A percentile compares a stretch with the other conserved stretches of the same genome.
Conservation (phyloP, 1,284 basidiomycete species). For the Coniferiporia sulphurascens region DNA sequence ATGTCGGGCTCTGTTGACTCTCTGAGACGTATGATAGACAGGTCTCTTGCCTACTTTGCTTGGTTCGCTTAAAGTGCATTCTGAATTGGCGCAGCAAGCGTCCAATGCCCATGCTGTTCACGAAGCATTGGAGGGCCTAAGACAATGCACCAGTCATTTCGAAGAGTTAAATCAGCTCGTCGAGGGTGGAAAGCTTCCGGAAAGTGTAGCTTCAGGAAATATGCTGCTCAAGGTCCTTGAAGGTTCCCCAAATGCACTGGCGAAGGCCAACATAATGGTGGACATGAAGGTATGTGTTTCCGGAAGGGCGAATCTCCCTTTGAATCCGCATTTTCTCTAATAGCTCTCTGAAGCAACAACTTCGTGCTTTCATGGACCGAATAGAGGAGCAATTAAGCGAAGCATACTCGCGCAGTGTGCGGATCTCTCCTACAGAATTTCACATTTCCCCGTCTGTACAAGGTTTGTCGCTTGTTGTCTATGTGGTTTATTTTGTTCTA, state of each 20-base stretch:
- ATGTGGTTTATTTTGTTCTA: neutral
- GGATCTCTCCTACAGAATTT: slow-evolving; percentile 44
- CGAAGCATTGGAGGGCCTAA: slow-evolving; percentile 49
- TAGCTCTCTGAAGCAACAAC: slow-evolving; percentile 39
- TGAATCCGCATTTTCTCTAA: neutral
- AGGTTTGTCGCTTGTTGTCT: slow-evolving; percentile 36
- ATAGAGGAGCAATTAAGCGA: slow-evolving; percentile 68
- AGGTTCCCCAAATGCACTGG: slow-evolving; percentile 47
- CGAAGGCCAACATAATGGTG: slow-evolving; percentile 42
- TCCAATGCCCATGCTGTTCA: slow-evolving; percentile 47
- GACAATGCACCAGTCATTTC: slow-evolving; percentile 44
- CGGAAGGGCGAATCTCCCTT: slow-evolving; percentile 10
- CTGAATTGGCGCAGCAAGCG: slow-evolving; percentile 53
- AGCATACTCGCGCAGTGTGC: slow-evolving; percentile 56
- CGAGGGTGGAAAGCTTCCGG: slow-evolving; percentile 52
- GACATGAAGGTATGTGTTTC: slow-evolving; percentile 51
- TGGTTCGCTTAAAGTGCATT: slow-evolving; percentile 47
- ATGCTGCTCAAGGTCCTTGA: slow-evolving; percentile 42
- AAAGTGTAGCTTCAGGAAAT: slow-evolving; percentile 44
- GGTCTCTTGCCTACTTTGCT: slow-evolving; percentile 60
- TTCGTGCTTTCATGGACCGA: slow-evolving; percentile 50
- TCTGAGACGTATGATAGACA: slow-evolving; percentile 38
- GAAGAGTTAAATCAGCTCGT: slow-evolving; percentile 40
- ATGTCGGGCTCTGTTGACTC: slow-evolving; percentile 2
- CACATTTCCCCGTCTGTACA: slow-evolving; percentile 48